Evolutionary conservation across 2,329 filamentous ascomycete genomes (phyloP).

Genomic region (Endoconidiophora polonica): DNA sequence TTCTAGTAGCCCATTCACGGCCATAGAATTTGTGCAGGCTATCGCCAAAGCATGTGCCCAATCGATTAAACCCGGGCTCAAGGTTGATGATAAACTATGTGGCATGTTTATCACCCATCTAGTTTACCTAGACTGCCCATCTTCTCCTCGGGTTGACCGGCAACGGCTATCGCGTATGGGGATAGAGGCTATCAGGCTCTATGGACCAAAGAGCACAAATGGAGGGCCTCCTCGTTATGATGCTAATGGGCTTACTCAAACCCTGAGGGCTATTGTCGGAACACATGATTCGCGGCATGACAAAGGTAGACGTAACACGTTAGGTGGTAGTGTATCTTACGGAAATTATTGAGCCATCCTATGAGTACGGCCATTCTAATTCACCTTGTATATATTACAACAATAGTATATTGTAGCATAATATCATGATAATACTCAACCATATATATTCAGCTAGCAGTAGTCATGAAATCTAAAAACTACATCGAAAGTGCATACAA

Average conservation of each 20-base stretch:
- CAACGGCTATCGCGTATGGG: constrained; percentile 46
- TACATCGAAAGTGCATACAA: too few relatives aligned
- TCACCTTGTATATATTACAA: too few relatives aligned
- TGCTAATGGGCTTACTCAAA: constrained; percentile 53
- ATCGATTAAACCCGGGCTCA: constrained; percentile 34
- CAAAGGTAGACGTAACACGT: constrained; percentile 29
- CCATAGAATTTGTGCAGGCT: constrained; percentile 65
- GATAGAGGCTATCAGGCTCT: constrained; percentile 61
- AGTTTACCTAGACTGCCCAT: constrained; percentile 57
- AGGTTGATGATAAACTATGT: constrained; percentile 30
- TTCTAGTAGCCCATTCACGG: constrained; percentile 44
- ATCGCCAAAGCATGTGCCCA: constrained; percentile 59
- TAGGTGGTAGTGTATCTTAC: constrained; percentile 17
- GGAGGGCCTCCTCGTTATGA: constrained; percentile 49
- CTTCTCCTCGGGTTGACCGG: constrained; percentile 53
- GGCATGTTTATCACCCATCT: constrained; percentile 66
- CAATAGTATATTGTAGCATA: too few relatives aligned
- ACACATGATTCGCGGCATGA: constrained; percentile 25
- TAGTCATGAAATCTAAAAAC: too few relatives aligned
- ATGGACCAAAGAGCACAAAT: constrained; percentile 41
- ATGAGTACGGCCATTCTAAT: too few relatives aligned
- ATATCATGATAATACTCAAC: too few relatives aligned
- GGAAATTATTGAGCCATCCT: too few relatives aligned
- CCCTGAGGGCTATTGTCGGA: constrained; percentile 62
- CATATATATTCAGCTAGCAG: too few relatives aligned